Evolutionary conservation across 495 filamentous ascomycete species (phyloP), one percentile per base, ranked within the genome.

Genomic region (Rusavskia elegans): DNA sequence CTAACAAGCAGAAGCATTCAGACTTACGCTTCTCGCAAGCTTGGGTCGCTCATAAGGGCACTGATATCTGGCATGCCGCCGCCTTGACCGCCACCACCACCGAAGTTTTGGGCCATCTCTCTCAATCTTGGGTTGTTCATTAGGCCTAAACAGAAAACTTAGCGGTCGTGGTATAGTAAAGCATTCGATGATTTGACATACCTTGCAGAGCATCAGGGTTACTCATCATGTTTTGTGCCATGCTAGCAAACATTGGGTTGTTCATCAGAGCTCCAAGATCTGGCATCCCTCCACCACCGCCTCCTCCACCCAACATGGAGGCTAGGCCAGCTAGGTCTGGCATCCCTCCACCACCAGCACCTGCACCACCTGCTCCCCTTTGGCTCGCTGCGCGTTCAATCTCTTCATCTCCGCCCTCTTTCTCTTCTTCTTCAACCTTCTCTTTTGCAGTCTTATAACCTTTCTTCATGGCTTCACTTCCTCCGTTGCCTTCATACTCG

Each of bases 221-320:
- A 65, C 79, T 84, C 90, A 96, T 96, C 40, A 98, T 64, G 63
- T 87, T 95, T 74, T 95, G 87, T 23, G 92, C 92, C 87, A 96
- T 95, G 70, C 72, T 83, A 40, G 87, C 72, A 65, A 98, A 89
- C 92, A 97, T 96, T 40, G 92, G 92, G 72, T 98, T 97, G 68
- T 68, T 87, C 92, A 98, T 96, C 62, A 98, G 78, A 51, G 71
- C 74, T 52, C 75, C 66, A 36, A 98, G 63, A 67, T 96, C 90
- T 4, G 89, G 89, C 84, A 90, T 86, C 36, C 87, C 86, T 38
- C 88, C 85, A 17, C 80, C 82, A 1, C 66, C 75, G 21, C 75
- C 76, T 20, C 73, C 77, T 19, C 69, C 79, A 27, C 80, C 78
- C 53, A 93, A 65, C 78, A 93, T 84, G 45, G 80, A 70, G 21